A percentile compares a stretch with the other conserved stretches of the same genome.
phyloP scores from a whole-genome alignment of 306 rosid genomes.

The Argentina anserina region DNA sequence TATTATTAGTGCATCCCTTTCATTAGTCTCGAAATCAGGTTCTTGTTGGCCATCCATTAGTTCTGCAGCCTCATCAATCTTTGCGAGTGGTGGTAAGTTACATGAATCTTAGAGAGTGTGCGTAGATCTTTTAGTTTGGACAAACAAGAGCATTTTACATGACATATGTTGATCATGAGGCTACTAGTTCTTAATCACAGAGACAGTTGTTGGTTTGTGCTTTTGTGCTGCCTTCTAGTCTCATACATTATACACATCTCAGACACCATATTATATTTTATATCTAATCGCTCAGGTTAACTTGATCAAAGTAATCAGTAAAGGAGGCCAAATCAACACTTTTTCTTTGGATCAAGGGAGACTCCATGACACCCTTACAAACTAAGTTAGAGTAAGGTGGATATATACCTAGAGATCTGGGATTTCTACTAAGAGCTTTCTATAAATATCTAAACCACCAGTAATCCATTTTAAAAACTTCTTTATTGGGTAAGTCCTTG shows the following conservation, averaged over 20 bases:
- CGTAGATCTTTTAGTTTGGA: not conserved
- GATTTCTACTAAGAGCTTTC: not conserved
- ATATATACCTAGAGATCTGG: not conserved
- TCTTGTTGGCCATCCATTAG: not conserved
- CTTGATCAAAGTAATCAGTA: not conserved
- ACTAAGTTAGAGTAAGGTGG: not conserved
- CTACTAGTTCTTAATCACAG: not conserved
- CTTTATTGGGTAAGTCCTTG: not conserved
- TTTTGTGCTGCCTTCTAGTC: not conserved
- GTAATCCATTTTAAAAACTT: not conserved
- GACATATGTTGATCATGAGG: not conserved
- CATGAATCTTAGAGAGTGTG: too few species aligned
- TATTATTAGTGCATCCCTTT: not conserved
- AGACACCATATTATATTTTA: not conserved
- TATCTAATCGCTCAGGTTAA: not conserved
- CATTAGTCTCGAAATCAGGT: not conserved
- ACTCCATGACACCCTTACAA: not conserved
- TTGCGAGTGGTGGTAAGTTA: not conserved
- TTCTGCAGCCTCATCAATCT: not conserved
- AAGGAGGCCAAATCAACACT: not conserved
- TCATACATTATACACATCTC: not conserved
- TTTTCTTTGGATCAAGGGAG: not conserved
- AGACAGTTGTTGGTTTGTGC: not conserved
- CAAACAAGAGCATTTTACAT: not conserved
- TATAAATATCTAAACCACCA: not conserved